Evolutionary conservation across 2,329 filamentous ascomycete genomes (phyloP).

Genomic region (Ophioceras dolichostomum): DNA sequence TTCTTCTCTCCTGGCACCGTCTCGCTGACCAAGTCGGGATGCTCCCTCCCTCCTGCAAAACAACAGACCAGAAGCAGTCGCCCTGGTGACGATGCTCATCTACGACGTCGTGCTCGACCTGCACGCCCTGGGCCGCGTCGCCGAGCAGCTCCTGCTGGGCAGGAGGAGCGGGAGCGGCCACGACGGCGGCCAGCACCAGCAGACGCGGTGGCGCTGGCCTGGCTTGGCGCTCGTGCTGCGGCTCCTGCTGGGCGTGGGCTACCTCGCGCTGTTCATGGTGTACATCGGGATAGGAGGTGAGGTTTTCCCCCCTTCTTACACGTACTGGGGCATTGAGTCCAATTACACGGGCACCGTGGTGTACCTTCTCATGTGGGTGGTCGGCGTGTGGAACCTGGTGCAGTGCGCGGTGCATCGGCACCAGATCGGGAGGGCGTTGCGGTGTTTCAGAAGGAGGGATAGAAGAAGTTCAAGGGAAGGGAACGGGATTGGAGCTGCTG

Average conservation of each 20-base stretch:
- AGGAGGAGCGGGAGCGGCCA: too few species aligned
- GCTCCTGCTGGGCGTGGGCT: constrained; percentile 16
- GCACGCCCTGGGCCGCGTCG: constrained; percentile 17
- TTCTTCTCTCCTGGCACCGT: background rate
- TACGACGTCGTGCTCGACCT: constrained; percentile 23
- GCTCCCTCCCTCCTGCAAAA: background rate
- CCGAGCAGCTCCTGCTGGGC: too few species aligned
- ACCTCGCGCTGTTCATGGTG: constrained; percentile 22
- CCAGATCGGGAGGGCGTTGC: constrained; percentile 1
- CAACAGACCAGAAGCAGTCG: constrained; percentile 15
- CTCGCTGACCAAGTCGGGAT: too few species aligned
- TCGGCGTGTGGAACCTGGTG: constrained; percentile 11
- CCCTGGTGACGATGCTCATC: constrained; percentile 17
- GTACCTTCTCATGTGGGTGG: constrained; percentile 22
- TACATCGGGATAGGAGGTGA: constrained; percentile 18
- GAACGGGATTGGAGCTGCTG: too few species aligned
- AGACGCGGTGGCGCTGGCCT: constrained; percentile 17
- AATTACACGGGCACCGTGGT: constrained; percentile 17
- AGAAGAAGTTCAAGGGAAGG: too few species aligned
- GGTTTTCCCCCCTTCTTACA: constrained; percentile 22
- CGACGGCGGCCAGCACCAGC: too few species aligned
- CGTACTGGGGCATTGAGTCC: constrained; percentile 21
- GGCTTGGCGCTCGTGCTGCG: constrained; percentile 18
- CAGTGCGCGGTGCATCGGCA: constrained; percentile 4
- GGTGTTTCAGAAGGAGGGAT: too few species aligned